These are phyloP conservation scores for Sugiyamaella valdiviana DNA, from an alignment of 805 yeast species.

Conservation along the genomic window DNA sequence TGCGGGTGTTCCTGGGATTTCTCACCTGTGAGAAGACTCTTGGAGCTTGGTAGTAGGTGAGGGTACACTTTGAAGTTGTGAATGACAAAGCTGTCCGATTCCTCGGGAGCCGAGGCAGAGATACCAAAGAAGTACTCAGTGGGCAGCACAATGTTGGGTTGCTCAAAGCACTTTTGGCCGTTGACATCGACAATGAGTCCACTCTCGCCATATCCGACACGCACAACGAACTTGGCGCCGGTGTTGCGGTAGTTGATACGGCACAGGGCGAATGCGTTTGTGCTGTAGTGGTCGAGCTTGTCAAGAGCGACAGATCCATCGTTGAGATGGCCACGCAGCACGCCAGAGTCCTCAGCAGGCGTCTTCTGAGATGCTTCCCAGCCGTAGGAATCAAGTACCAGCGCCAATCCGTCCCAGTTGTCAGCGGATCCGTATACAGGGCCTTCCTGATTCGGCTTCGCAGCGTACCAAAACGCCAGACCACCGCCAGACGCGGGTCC, in stretches of 20 bases:
- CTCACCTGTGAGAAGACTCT: neutral
- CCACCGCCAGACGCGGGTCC: slow-evolving; percentile 32
- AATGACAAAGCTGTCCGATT: slow-evolving; percentile 20
- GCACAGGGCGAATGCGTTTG: slow-evolving; percentile 34
- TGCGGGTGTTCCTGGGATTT: neutral
- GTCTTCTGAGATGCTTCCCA: slow-evolving; percentile 16
- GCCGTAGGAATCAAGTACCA: slow-evolving; percentile 34
- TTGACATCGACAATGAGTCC: slow-evolving; percentile 33
- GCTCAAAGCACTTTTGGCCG: slow-evolving; percentile 33
- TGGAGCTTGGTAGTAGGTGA: neutral
- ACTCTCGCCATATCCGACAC: slow-evolving; percentile 29
- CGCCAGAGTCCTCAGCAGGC: slow-evolving; percentile 19
- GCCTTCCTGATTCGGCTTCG: slow-evolving; percentile 25
- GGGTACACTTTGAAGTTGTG: slow-evolving; percentile 17
- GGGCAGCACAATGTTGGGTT: slow-evolving; percentile 31
- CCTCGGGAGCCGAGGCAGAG: slow-evolving; percentile 26
- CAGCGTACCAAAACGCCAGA: slow-evolving; percentile 34
- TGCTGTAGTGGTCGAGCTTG: slow-evolving; percentile 21
- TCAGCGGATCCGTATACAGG: slow-evolving; percentile 35
- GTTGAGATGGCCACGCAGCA: slow-evolving; percentile 36
- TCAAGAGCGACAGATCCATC: slow-evolving; percentile 31
- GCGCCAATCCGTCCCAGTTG: slow-evolving; percentile 37
- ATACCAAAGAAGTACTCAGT: slow-evolving; percentile 30
- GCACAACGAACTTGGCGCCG: slow-evolving; percentile 26
- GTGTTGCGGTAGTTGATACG: slow-evolving; percentile 32